These are phyloP conservation scores for Lachancea fermentati DNA, from an alignment of 805 yeast species.

Conservation along the genomic window DNA sequence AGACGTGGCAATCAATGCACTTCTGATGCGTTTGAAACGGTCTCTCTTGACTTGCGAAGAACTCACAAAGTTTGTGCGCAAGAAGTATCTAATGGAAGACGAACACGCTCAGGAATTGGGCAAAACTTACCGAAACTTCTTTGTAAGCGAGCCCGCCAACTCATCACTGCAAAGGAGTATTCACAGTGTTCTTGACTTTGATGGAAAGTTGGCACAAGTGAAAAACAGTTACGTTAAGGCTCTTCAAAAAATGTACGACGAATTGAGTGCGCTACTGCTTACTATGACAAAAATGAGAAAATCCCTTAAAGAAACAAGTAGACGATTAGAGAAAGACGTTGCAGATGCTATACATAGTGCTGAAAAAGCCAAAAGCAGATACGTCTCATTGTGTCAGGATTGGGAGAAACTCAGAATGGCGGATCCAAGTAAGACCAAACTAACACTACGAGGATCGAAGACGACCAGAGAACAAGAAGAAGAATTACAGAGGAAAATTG, in stretches of 20 bases:
- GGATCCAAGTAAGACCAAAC: slow-evolving; percentile 80
- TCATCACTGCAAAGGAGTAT: slow-evolving; percentile 58
- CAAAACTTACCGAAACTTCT: slow-evolving; percentile 55
- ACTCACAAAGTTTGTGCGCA: slow-evolving; percentile 69
- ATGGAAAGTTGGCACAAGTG: slow-evolving; percentile 68
- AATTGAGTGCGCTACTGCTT: slow-evolving; percentile 62
- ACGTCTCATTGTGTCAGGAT: slow-evolving; percentile 77
- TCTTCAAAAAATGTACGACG: slow-evolving; percentile 79
- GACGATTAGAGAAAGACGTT: slow-evolving; percentile 77
- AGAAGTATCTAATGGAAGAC: slow-evolving; percentile 71
- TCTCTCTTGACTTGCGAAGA: slow-evolving; percentile 81
- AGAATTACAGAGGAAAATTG: slow-evolving; percentile 74
- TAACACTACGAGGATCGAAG: slow-evolving; percentile 72
- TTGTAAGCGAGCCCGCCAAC: slow-evolving; percentile 17
- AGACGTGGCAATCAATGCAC: slow-evolving; percentile 72
- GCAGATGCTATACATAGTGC: slow-evolving; percentile 75
- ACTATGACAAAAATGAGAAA: slow-evolving; percentile 73
- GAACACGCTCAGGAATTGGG: slow-evolving; percentile 70
- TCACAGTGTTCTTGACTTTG: slow-evolving; percentile 66
- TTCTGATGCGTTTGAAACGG: slow-evolving; percentile 70
- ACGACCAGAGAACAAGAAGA: slow-evolving; percentile 84
- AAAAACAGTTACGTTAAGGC: slow-evolving; percentile 74
- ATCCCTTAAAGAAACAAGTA: slow-evolving; percentile 72
- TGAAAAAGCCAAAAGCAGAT: slow-evolving; percentile 79
- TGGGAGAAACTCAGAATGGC: slow-evolving; percentile 73